A percentile compares a stretch with the other conserved stretches of the same genome.
phyloP scores from a whole-genome alignment of 1,284 basidiomycete species.

The Ceratobasidium sp. region DNA sequence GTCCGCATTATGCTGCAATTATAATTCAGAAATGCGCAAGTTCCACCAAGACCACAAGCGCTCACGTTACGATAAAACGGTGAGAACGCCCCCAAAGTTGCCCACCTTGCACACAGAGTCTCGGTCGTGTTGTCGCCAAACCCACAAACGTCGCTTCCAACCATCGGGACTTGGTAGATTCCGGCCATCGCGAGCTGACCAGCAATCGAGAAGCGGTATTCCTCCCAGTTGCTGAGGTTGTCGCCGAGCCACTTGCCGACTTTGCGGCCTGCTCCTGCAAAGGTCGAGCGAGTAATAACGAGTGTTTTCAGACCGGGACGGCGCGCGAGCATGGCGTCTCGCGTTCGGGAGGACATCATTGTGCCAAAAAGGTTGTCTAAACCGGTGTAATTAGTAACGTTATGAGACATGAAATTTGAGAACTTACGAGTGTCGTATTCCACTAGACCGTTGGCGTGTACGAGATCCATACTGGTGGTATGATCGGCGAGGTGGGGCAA shows the following conservation, averaged over 20 bases:
- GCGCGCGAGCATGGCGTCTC: constrained; percentile 71
- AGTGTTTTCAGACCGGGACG: constrained; percentile 73
- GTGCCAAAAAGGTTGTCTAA: constrained; percentile 76
- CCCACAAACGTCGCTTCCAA: constrained; percentile 75
- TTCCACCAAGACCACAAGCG: constrained; percentile 23
- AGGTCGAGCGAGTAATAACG: constrained; percentile 80
- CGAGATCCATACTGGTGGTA: constrained; percentile 62
- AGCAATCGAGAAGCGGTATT: constrained; percentile 65
- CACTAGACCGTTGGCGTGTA: constrained; percentile 72
- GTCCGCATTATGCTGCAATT: constrained; percentile 70
- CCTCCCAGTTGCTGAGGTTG: constrained; percentile 59
- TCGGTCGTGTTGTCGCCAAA: constrained; percentile 70
- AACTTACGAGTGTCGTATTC: constrained; percentile 71
- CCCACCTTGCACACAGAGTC: constrained; percentile 76
- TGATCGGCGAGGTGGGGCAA: constrained; percentile 52
- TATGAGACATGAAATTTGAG: not conserved
- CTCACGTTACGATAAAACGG: constrained; percentile 79
- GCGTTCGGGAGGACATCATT: constrained; percentile 77
- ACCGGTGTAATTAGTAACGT: not conserved
- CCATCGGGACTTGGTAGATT: constrained; percentile 77
- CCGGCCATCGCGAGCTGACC: constrained; percentile 74
- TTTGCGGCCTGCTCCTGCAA: constrained; percentile 73
- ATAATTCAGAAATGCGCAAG: constrained; percentile 35
- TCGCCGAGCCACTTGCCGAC: constrained; percentile 82
- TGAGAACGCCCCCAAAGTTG: constrained; percentile 76